Evolutionary conservation across 257 asterid genomes (phyloP).

Genomic region (Phtheirospermum japonicum): DNA sequence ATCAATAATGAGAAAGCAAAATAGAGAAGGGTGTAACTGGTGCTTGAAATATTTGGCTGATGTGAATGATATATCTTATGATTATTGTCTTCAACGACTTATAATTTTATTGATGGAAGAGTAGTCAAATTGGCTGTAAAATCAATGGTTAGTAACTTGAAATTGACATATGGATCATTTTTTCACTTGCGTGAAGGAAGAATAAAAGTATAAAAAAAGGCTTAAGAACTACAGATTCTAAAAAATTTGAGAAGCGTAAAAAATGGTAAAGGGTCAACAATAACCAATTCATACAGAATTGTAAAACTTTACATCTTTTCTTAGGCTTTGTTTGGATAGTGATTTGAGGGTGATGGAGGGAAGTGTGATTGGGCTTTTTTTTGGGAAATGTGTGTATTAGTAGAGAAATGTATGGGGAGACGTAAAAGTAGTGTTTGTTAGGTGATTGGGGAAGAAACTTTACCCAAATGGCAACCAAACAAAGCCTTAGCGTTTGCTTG

Average conservation of each 20-base stretch:
- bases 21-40: constrained; percentile 12
- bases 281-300: not conserved
- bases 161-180: constrained; percentile 6
- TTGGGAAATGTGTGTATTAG: too few relatives aligned
- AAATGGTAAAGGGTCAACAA: not conserved
- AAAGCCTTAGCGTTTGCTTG: not conserved
- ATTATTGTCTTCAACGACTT: constrained; percentile 13
- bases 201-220: not conserved
- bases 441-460: too few relatives aligned
- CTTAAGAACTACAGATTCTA: not conserved
- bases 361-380: too few relatives aligned
- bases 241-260: not conserved
- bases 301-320: not conserved
- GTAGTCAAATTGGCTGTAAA: constrained; percentile 6
- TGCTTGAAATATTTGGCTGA: constrained; percentile 10
- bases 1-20: constrained; percentile 10
- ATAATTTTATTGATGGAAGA: constrained; percentile 13
- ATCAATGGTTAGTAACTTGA: constrained; percentile 3
- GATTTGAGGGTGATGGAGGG: too few relatives aligned
- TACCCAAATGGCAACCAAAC: too few relatives aligned
- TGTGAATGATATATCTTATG: constrained; percentile 9
- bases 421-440: too few relatives aligned
- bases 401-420: too few relatives aligned
- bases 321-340: too few relatives aligned
- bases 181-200: constrained; percentile 8